A percentile compares a stretch with the other conserved stretches of the same genome.
Conservation (phyloP, 2,329 filamentous ascomycete genomes). For the Diaporthe capsici region DNA sequence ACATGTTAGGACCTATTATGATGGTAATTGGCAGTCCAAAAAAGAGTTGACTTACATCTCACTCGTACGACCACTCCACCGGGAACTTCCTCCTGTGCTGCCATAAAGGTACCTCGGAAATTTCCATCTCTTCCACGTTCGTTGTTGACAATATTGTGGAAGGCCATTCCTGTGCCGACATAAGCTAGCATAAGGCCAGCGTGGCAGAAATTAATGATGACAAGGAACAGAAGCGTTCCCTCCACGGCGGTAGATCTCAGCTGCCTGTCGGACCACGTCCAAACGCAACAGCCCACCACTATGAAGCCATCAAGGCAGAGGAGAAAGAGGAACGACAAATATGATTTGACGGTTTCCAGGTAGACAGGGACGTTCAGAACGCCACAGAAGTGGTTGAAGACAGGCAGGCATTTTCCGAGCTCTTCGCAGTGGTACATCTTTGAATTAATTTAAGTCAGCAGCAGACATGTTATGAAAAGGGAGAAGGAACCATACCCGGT, state of each 20-base stretch:
- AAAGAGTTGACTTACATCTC: background rate
- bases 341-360: background rate
- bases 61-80: background rate
- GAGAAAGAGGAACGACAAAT: background rate
- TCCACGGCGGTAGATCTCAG: background rate
- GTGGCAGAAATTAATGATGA: background rate
- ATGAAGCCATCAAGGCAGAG: background rate
- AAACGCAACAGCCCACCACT: background rate
- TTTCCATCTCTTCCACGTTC: background rate
- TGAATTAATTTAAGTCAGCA: background rate
- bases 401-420: background rate
- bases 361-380: background rate
- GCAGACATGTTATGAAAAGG: no score
- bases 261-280: background rate
- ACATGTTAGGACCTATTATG: background rate
- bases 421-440: slow-evolving; percentile 1
- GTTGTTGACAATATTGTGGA: background rate
- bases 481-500: no score
- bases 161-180: background rate
- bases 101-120: background rate
- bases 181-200: background rate
- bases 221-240: background rate
- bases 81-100: background rate
- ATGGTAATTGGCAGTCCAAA: background rate
- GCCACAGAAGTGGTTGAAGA: background rate